Base-by-base conservation (phyloP, 345 rosid species). In the Eucalyptus cloeziana region DNA sequence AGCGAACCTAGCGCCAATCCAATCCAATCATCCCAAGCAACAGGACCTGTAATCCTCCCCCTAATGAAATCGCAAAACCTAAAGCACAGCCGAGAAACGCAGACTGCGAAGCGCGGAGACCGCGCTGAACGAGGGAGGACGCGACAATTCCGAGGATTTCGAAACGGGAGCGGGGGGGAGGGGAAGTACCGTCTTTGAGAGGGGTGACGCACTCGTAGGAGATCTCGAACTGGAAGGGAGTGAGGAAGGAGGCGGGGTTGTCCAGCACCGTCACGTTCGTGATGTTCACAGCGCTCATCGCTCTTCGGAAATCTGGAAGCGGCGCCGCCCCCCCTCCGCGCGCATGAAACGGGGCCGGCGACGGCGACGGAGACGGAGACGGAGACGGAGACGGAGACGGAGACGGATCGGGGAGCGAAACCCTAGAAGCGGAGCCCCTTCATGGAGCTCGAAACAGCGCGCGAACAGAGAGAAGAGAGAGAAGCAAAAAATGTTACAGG, bases 211-310 rank as follows among this genome's bases (percentile, higher is more conserved):
- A 96, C 94, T 98, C 99, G 89, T 98, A 98, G 27, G 99, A 97
- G 89, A 98, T 97, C 94, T 98, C 99, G 92, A 98, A 98, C 95
- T 97, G 99, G 91, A 98, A 96, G 1, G 99, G 98, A 88, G 95
- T 93, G 87, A 93, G 91, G 90, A 98, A 98, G 13, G 97, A 94
- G 44, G 99, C 98, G 13, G 99, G 99, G 80, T 98, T 98, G 58
- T 98, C 99, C 91, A 98, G 88, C 1, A 98, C 99, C 86, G 97
- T 87, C 52, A 98, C 99, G 93, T 98, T 98, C 7, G 98, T 98
- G 90, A 98, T 92, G 79, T 97, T 98, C 87, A 98, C 97, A 16
- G 98, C 99, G 88, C 99, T 98, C 99, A 97, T 97, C 86, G 56
- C 94, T 27, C 50, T 45, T 60, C 58, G 47, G 25, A 21, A 76